Base-by-base conservation (phyloP, 495 filamentous ascomycete genomes). In the Cenococcum geophilum region DNA sequence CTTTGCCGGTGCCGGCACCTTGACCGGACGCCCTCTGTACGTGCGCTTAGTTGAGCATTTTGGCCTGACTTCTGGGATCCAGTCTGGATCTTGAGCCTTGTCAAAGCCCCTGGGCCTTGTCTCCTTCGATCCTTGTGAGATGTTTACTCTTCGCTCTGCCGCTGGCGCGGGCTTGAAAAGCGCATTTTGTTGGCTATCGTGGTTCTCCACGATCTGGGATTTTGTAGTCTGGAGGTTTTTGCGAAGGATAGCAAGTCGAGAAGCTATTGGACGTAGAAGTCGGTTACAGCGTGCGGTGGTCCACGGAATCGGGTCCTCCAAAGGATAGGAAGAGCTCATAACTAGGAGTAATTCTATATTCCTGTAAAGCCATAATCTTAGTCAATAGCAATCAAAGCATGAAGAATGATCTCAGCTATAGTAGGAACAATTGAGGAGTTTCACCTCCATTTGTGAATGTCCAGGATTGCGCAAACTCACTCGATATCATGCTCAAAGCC, bases 211-310 rank as follows among this genome's bases (percentile, higher is more conserved):
- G n/a, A 20, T 42, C 51, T 45, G 25, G 8, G n/a, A 45, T 45
- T 42, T 56, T 45, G 34, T 45, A 34, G 8, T 47, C 9, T 60
- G 59, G 3, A 60, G 37, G 27, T 63, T 47, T 37, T 66, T 69
- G 11, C 66, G 59, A 9, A 69, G 63, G 9, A 59, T 60, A 16
- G 63, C 45, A 42, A 69, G 55, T 20, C 59, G 63, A 10, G 66
- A 65, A 14, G 62, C 48, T 21, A 69, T 56, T 22, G 63, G 63
- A 6, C 66, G 66, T 23, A 69, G 63, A 8, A 69, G 49, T 32
- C 66, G 66, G 37, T 66, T 66, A 54, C 66, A 69, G 27, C 66
- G 66, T 35, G 63, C 23, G 20, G 66, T 63, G 12, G 60, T 69
- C 66, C 66, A 69, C 49, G 63, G 66, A 8, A 60, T 36, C 20